A percentile compares a stretch with the other conserved stretches of the same genome.
phyloP scores from a whole-genome alignment of 805 yeast genomes.

The Hanseniaspora clermontiae region DNA sequence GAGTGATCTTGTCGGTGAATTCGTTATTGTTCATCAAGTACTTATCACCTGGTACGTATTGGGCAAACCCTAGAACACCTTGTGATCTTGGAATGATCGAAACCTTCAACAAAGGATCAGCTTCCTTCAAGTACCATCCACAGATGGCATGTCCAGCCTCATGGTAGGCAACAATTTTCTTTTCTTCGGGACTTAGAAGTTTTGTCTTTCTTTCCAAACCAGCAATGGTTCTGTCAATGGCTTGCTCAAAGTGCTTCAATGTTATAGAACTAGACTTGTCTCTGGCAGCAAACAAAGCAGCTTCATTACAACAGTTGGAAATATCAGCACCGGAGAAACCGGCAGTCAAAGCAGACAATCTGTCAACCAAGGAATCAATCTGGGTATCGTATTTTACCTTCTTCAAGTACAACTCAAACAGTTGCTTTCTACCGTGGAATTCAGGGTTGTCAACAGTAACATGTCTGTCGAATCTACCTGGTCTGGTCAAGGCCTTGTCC shows the following conservation, averaged over 20 bases:
- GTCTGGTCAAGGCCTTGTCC: conserved; percentile 81
- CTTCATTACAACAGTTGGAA: conserved; percentile 89
- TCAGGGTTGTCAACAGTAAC: conserved; percentile 78
- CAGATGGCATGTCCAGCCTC: conserved; percentile 96
- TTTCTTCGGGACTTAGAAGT: conserved; percentile 67
- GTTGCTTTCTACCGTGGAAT: conserved; percentile 76
- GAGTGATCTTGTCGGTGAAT: conserved; percentile 73
- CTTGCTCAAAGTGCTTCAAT: conserved; percentile 71
- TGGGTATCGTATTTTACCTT: conserved; percentile 41
- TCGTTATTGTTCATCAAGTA: conserved; percentile 67
- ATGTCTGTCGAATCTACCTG: conserved; percentile 90
- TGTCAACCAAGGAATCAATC: conserved; percentile 56
- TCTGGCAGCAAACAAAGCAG: conserved; percentile 87
- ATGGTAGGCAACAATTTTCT: conserved; percentile 78
- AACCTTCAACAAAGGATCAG: conserved; percentile 87
- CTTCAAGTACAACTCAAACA: conserved; percentile 66
- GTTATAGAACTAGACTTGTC: conserved; percentile 49
- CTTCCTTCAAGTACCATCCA: conserved; percentile 81
- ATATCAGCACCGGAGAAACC: conserved; percentile 95
- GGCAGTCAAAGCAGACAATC: conserved; percentile 83
- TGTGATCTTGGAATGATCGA: conserved; percentile 89
- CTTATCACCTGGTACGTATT: conserved; percentile 81
- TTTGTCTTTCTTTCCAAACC: conserved; percentile 82
- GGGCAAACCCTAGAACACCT: conserved; percentile 94
- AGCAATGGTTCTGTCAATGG: conserved; percentile 87